Conservation (phyloP, 1,284 basidiomycete genomes). For the Afroboletus lepidellus region DNA sequence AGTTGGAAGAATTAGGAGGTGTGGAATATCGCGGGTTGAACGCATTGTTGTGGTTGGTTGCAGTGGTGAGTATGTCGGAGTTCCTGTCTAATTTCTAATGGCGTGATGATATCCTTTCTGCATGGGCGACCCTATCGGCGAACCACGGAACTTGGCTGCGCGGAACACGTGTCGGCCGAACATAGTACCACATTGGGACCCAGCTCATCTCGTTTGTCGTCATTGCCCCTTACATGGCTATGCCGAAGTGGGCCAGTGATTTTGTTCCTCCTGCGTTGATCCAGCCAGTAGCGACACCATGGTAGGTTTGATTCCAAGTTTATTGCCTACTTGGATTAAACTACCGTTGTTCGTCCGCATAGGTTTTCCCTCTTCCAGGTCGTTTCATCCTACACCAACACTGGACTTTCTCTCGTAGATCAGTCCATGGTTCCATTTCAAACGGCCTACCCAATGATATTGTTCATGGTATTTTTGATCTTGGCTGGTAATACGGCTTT, state of each 20-base stretch:
- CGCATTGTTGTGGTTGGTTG: slow-evolving; percentile 75
- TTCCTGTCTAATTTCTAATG: not conserved
- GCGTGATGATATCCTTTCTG: not conserved
- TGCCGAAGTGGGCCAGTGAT: slow-evolving; percentile 47
- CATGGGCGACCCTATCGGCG: not conserved
- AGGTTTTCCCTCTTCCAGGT: slow-evolving; percentile 90
- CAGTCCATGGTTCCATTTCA: slow-evolving; percentile 89
- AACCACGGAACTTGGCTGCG: not conserved
- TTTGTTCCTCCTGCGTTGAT: slow-evolving; percentile 59
- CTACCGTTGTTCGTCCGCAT: not conserved
- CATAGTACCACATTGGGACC: slow-evolving; percentile 69
- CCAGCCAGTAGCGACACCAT: slow-evolving; percentile 54
- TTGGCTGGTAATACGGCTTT: slow-evolving; percentile 92
- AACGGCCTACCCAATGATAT: slow-evolving; percentile 70
- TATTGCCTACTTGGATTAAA: not conserved
- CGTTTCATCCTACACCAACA: slow-evolving; percentile 87
- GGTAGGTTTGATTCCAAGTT: slow-evolving; percentile 40
- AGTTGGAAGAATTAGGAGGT: slow-evolving; percentile 90
- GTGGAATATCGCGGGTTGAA: slow-evolving; percentile 92
- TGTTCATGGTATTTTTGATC: slow-evolving; percentile 55
- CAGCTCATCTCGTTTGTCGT: slow-evolving; percentile 70
- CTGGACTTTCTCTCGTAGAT: slow-evolving; percentile 88
- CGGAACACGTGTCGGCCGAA: not conserved
- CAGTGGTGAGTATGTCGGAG: slow-evolving; percentile 41
- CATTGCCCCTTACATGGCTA: slow-evolving; percentile 75